Evolutionary conservation across 2,329 filamentous ascomycete genomes (phyloP), one percentile per base, ranked within the genome.

Genomic region (Xylaria sp.): DNA sequence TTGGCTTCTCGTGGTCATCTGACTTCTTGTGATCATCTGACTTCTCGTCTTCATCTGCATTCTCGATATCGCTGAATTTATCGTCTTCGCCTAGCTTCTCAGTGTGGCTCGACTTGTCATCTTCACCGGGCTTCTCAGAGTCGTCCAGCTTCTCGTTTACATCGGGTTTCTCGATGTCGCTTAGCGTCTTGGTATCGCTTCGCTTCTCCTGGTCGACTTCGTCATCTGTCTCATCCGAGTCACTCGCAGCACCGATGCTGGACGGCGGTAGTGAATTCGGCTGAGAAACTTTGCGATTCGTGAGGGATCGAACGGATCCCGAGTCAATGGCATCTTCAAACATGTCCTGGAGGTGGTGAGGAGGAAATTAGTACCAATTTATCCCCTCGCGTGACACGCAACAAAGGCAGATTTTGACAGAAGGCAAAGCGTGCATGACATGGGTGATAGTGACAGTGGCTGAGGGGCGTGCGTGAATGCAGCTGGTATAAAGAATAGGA

Each of bases 301-400:
- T 85, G 63, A 91, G 75, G 30, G 88, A 91, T 62, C 88, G 83
- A 55, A 83, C 78, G 39, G 84, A 86, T 51, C 78, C 75, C 61
- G 80, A 83, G 73, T 90, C 88, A 67, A 84, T 78, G 58, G 90
- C 91, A 79, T 96, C 91, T 76, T 96, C 91, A 70, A 95, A 96
- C 13, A 83, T 83, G 69, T 92, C 88, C 87, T 91, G 66, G 55
- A 61, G n/a, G 51, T 1, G 19, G 54, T 10, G 19, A 55, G 9
- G 34, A 58, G 10, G 10, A 42, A 16, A 55, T 70, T 52, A 70
- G 66, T 58, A 56, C 8, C 49, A 49, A 51, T 19, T 18, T 9
- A 50, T 30, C 9, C 13, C 30, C 37, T 39, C 35, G 39, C 18
- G 53, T 35, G 54, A 54, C 44, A 59, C 53, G 48, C 51, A 55